Conservation (phyloP, 768 basidiomycete genomes). For the Pulveroboletus ravenelii region DNA sequence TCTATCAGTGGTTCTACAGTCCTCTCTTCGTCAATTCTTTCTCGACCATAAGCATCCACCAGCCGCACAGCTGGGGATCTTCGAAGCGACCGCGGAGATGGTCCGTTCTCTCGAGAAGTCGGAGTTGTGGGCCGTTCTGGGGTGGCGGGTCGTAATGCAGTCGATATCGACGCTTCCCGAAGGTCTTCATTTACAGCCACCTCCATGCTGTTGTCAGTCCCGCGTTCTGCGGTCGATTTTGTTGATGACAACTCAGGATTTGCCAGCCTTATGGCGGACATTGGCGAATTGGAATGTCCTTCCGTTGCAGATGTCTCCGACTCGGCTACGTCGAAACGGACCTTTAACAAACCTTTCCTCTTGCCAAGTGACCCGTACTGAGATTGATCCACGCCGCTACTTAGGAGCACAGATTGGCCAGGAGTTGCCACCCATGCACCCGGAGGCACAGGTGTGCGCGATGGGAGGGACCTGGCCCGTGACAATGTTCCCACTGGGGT, state of each 20-base stretch:
- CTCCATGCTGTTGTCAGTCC: conserved; percentile 7
- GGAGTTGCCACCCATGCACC: conserved; percentile 67
- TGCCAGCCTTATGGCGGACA: conserved; percentile 24
- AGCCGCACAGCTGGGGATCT: conserved; percentile 54
- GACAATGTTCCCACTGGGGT: conserved; percentile 51
- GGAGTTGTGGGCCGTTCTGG: conserved; percentile 25
- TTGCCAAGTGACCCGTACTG: conserved; percentile 33
- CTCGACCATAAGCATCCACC: conserved; percentile 68
- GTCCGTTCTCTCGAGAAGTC: conserved; percentile 19
- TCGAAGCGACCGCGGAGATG: conserved; percentile 34
- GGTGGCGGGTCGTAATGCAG: conserved; percentile 13
- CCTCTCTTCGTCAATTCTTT: conserved; percentile 27
- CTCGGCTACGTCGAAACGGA: conserved; percentile 59
- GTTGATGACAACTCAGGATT: conserved; percentile 19
- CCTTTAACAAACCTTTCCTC: conserved; percentile 60
- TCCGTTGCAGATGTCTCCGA: conserved; percentile 31
- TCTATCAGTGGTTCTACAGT: not conserved
- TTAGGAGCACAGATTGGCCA: conserved; percentile 24
- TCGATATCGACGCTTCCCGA: not conserved
- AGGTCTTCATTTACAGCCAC: conserved; percentile 3
- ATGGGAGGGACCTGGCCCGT: conserved; percentile 41
- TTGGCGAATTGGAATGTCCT: conserved; percentile 22
- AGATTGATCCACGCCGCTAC: conserved; percentile 21
- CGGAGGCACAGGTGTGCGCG: conserved; percentile 62
- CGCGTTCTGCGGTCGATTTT: not conserved